Evolutionary conservation across 2,329 filamentous ascomycete genomes (phyloP).

Genomic region (Colletotrichum sublineola): DNA sequence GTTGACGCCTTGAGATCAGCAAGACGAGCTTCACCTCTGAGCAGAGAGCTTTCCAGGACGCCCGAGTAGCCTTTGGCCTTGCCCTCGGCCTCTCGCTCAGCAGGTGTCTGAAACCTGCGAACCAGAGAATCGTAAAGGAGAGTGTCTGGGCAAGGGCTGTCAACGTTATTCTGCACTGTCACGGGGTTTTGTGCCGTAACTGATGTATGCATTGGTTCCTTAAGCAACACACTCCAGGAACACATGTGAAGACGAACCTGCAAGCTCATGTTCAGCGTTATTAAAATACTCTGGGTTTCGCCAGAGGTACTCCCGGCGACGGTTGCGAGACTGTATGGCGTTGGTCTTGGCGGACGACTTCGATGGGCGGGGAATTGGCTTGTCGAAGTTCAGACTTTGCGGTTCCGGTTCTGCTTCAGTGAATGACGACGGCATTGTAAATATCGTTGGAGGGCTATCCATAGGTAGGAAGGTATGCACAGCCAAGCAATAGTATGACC

Average conservation of each 20-base stretch:
- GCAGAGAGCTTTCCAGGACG: constrained; percentile 81
- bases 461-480: background rate
- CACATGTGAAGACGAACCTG: constrained; percentile 55
- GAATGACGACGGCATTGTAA: constrained; percentile 25
- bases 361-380: constrained; percentile 59
- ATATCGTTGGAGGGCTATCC: background rate
- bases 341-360: constrained; percentile 57
- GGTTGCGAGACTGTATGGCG: constrained; percentile 76
- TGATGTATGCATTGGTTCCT: background rate
- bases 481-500: no score
- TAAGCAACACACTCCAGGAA: background rate
- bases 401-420: background rate
- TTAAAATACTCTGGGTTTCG: constrained; percentile 79
- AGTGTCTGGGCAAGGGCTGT: constrained; percentile 66
- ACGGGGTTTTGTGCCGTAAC: no score
- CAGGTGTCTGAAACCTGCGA: constrained; percentile 79
- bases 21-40: constrained; percentile 83
- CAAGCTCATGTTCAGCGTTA: constrained; percentile 67
- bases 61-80: constrained; percentile 83
- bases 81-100: constrained; percentile 81
- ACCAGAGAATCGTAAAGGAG: constrained; percentile 86
- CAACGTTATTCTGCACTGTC: background rate
- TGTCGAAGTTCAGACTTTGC: constrained; percentile 45
- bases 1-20: constrained; percentile 54
- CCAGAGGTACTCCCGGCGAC: constrained; percentile 81